Percentiles rank a stretch among this genome's conserved stretches.
Evolutionary conservation across 345 rosid species (phyloP).

Genomic region (Moringa oleifera): DNA sequence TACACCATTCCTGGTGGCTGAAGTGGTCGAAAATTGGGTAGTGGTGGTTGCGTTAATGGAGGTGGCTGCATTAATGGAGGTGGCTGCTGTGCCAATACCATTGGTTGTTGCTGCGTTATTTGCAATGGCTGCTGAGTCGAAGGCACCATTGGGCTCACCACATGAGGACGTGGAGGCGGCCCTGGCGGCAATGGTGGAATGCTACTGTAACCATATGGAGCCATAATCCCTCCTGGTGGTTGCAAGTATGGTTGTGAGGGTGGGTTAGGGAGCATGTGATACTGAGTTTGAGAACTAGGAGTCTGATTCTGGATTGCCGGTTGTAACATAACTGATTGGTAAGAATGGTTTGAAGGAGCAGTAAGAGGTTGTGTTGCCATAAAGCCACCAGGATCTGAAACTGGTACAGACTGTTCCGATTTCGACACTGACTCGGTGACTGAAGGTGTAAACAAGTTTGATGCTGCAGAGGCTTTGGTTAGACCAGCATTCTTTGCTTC

Average conservation of each 20-base stretch:
- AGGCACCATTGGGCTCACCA: constrained; percentile 50
- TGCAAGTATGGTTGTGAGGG: constrained; percentile 54
- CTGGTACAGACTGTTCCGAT: constrained; percentile 35
- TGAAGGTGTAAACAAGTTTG: constrained; percentile 24
- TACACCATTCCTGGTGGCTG: constrained; percentile 69
- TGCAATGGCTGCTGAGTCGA: constrained; percentile 32
- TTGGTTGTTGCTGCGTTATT: constrained; percentile 38
- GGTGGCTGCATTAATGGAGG: constrained; percentile 26
- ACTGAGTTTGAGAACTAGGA: constrained; percentile 47
- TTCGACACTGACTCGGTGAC: constrained; percentile 26
- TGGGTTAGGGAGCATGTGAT: constrained; percentile 53
- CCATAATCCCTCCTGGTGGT: constrained; percentile 42
- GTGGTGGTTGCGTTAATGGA: constrained; percentile 28
- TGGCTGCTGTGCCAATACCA: constrained; percentile 35
- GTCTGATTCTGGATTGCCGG: constrained; percentile 40
- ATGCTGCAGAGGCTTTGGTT: constrained; percentile 19
- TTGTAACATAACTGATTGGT: constrained; percentile 37
- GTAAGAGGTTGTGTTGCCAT: constrained; percentile 33
- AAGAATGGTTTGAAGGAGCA: constrained; percentile 33
- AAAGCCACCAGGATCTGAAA: constrained; percentile 41
- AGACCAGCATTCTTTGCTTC: constrained; percentile 69
- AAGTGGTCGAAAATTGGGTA: constrained; percentile 56
- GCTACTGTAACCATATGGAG: constrained; percentile 53
- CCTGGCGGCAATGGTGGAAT: constrained; percentile 58
- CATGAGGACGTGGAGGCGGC: constrained; percentile 41